Conservation (phyloP, 257 asterid species). For the Paraleonurus japonicus region DNA sequence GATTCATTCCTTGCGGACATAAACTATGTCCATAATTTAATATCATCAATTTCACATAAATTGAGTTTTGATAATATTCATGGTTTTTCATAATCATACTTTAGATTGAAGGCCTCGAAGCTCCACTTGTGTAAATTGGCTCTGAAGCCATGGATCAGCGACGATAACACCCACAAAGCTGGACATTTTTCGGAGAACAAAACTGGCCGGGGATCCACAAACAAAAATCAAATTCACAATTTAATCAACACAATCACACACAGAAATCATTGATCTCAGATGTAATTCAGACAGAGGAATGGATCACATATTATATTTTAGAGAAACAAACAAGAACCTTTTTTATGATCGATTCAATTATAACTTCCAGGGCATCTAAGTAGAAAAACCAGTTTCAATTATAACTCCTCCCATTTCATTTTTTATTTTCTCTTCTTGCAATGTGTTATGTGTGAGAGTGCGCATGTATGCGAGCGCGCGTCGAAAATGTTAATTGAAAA, state of each 20-base stretch:
- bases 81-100: conserved; percentile 20
- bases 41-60: background rate
- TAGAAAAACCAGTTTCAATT: background rate
- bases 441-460: no score
- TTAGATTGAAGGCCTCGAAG: conserved; percentile 66
- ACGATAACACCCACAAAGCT: conserved; percentile 66
- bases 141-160: conserved; percentile 80
- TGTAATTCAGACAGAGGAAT: no score
- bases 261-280: no score
- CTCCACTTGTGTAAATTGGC: conserved; percentile 90
- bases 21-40: conserved; percentile 34
- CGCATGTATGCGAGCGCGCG: background rate
- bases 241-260: no score
- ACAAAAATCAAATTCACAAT: no score
- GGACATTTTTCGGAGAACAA: conserved; percentile 34
- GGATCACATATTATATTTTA: no score
- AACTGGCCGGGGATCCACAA: background rate
- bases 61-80: background rate
- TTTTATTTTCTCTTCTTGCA: background rate
- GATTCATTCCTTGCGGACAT: conserved; percentile 48
- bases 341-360: background rate
- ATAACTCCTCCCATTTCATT: no score
- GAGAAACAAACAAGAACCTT: no score
- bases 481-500: background rate
- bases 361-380: no score